A percentile compares a stretch with the other conserved stretches of the same genome.
Evolutionary conservation across 768 basidiomycete species (phyloP).

Genomic region (Boletus bicolor): DNA sequence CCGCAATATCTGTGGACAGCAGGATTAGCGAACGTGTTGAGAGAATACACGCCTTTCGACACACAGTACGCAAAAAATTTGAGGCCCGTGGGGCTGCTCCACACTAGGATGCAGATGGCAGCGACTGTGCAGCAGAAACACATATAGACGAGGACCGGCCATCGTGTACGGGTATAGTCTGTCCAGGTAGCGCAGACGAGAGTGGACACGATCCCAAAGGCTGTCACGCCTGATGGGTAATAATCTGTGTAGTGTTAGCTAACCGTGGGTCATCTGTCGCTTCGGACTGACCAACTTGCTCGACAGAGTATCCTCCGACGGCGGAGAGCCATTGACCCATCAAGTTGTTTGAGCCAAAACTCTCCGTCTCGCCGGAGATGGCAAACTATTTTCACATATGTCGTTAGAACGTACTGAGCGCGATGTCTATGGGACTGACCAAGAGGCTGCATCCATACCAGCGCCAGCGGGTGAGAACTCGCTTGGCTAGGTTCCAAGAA

Average conservation of each 20-base stretch:
- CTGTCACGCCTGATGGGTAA: conserved; percentile 64
- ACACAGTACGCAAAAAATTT: conserved; percentile 75
- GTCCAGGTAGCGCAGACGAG: conserved; percentile 63
- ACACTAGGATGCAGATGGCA: conserved; percentile 57
- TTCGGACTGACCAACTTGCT: conserved; percentile 48
- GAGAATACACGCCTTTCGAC: conserved; percentile 17
- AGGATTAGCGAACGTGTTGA: background rate
- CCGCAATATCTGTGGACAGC: conserved; percentile 44
- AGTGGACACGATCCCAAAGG: conserved; percentile 61
- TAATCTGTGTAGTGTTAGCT: conserved; percentile 35
- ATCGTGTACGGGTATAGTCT: conserved; percentile 52
- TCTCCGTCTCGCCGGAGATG: conserved; percentile 64
- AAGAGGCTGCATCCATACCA: conserved; percentile 68
- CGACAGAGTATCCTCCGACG: conserved; percentile 57
- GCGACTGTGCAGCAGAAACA: conserved; percentile 50
- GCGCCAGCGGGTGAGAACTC: conserved; percentile 57
- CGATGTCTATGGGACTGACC: conserved; percentile 33
- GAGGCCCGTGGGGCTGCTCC: conserved; percentile 56
- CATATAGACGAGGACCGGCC: conserved; percentile 68
- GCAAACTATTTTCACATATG: conserved; percentile 46
- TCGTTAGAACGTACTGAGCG: background rate
- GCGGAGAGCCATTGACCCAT: conserved; percentile 73
- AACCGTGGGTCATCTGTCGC: background rate
- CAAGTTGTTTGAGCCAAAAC: conserved; percentile 66
- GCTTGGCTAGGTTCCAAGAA: conserved; percentile 44